phyloP scores from a whole-genome alignment of 2,329 filamentous ascomycete genomes.

The Torrubiellomyces zombiae region DNA sequence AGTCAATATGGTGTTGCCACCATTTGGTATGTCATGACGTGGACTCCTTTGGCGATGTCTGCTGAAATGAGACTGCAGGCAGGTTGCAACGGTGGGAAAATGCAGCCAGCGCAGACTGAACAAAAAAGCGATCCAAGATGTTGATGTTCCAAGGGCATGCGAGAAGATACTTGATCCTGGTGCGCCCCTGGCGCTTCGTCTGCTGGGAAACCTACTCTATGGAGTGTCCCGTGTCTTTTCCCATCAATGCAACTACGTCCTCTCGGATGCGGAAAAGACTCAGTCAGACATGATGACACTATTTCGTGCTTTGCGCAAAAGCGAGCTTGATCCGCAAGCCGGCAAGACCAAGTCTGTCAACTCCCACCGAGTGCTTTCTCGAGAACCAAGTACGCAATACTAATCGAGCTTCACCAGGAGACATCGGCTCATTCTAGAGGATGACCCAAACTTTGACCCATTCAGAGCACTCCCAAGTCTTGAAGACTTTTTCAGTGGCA shows the following conservation, averaged over 20 bases:
- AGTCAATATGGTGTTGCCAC: conserved; percentile 86
- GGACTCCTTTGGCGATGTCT: not conserved
- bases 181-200: conserved; percentile 72
- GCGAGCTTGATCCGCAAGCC: conserved; percentile 51
- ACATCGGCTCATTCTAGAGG: conserved; percentile 58
- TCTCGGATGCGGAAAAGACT: conserved; percentile 62
- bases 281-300: conserved; percentile 57
- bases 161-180: conserved; percentile 68
- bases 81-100: conserved; percentile 76
- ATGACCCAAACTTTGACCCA: conserved; percentile 61
- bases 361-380: conserved; percentile 15
- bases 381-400: no score
- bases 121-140: conserved; percentile 73
- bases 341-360: conserved; percentile 54
- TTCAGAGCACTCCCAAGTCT: conserved; percentile 14
- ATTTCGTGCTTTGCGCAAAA: conserved; percentile 34
- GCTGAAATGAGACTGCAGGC: conserved; percentile 52
- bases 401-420: no score
- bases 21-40: conserved; percentile 55
- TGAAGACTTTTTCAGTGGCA: conserved; percentile 17
- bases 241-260: conserved; percentile 75
- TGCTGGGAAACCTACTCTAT: conserved; percentile 79
- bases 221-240: conserved; percentile 73
- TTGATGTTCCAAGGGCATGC: conserved; percentile 76
- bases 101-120: conserved; percentile 57